phyloP scores from a whole-genome alignment of 192 early-diverging fungal species.

The Dissophora ornata region DNA sequence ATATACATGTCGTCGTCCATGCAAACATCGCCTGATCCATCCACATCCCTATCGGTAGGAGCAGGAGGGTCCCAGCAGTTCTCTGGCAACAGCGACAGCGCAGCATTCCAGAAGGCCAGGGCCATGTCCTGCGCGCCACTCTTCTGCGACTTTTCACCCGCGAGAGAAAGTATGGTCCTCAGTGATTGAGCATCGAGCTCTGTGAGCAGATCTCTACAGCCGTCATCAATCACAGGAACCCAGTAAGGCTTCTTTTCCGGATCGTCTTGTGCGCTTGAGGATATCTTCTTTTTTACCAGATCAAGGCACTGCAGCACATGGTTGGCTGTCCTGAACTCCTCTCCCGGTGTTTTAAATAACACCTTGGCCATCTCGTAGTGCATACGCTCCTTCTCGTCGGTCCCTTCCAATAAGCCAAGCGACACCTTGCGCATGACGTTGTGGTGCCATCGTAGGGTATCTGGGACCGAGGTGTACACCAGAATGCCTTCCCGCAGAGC shows the following conservation, averaged over 20 bases:
- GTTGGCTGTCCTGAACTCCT: constrained; percentile 36
- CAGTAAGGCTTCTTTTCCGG: constrained; percentile 16
- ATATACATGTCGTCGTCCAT: neutral
- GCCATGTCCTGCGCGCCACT: constrained; percentile 48
- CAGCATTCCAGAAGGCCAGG: constrained; percentile 37
- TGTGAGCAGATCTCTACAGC: neutral
- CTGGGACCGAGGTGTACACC: constrained; percentile 33
- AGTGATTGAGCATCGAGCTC: constrained; percentile 17
- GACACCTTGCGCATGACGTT: constrained; percentile 43
- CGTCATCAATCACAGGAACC: constrained; percentile 25
- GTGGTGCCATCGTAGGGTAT: constrained; percentile 36
- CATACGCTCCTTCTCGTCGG: constrained; percentile 37
- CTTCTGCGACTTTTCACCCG: constrained; percentile 50
- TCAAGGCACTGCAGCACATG: constrained; percentile 36
- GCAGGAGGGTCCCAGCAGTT: constrained; percentile 27
- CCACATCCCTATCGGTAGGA: neutral
- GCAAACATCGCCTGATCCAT: constrained; percentile 1
- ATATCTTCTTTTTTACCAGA: constrained; percentile 27
- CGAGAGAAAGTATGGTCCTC: constrained; percentile 23
- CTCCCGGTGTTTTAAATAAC: constrained; percentile 12
- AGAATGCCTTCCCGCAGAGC: constrained; percentile 39
- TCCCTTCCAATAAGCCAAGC: constrained; percentile 26
- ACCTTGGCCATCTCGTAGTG: constrained; percentile 49
- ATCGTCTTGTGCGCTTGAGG: neutral
- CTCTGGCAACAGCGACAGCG: constrained; percentile 22